Percentiles rank a stretch among this genome's conserved stretches.
phyloP scores from a whole-genome alignment of 192 early-diverging fungal genomes.

The Jimgerdemannia lactiflua region DNA sequence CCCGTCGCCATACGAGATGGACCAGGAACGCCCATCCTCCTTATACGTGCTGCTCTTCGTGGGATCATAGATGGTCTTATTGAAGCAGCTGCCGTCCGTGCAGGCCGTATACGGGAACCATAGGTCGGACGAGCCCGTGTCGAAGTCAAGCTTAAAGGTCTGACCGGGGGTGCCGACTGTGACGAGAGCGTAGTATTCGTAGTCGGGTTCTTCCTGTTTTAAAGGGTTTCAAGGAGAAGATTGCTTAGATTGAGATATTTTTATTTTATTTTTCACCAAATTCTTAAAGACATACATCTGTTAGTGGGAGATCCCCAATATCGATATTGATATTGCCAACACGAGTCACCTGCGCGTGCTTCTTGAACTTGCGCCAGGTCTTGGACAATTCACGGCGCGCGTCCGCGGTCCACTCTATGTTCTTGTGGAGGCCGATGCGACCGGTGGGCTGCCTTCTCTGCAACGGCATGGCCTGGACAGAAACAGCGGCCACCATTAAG shows the following conservation, averaged over 20 bases:
- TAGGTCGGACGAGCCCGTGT: conserved; percentile 57
- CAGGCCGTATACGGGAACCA: conserved; percentile 38
- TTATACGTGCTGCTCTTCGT: conserved; percentile 14
- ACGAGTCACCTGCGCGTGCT: neutral
- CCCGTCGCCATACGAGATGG: conserved; percentile 10
- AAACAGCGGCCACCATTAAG: conserved; percentile 4
- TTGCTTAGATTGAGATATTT: neutral
- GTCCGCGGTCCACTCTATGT: neutral
- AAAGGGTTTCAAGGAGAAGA: neutral
- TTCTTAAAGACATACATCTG: neutral
- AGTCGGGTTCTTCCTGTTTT: conserved; percentile 16
- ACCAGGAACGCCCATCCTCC: conserved; percentile 11
- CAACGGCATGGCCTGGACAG: conserved; percentile 3
- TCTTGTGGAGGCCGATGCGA: neutral
- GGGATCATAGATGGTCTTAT: conserved; percentile 14
- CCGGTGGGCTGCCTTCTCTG: neutral
- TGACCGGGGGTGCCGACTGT: conserved; percentile 57
- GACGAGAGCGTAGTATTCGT: conserved; percentile 53
- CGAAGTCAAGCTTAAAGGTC: conserved; percentile 55
- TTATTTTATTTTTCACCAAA: neutral
- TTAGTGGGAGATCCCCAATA: neutral
- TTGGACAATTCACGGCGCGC: neutral
- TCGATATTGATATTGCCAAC: neutral
- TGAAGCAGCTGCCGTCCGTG: neutral
- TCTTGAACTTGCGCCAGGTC: neutral